Evolutionary conservation across 1,284 basidiomycete species (phyloP).

Genomic region (Phenoliferia sp.): DNA sequence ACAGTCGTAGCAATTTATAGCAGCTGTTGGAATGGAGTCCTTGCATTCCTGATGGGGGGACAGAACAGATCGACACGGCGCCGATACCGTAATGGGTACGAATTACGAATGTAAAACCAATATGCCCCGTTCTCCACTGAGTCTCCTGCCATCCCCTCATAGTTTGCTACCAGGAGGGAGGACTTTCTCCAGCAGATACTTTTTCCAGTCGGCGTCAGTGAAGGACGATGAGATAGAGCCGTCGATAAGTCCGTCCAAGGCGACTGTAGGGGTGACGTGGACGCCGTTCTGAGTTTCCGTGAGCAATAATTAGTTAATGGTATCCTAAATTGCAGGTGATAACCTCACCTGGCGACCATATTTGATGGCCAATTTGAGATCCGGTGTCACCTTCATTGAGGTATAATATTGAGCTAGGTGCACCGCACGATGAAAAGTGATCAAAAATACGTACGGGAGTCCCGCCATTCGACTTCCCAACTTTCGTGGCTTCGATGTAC

Average conservation of each 20-base stretch:
- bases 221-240: conserved; percentile 76
- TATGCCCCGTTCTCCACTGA: too few relatives aligned
- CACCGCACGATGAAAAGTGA: too few relatives aligned
- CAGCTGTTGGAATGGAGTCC: too few relatives aligned
- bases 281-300: background rate
- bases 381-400: background rate
- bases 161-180: background rate
- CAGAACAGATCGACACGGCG: too few relatives aligned
- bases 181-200: conserved; percentile 68
- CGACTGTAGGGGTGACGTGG: conserved; percentile 45
- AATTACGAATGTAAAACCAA: too few relatives aligned
- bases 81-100: too few relatives aligned
- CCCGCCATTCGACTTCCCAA: conserved; percentile 41
- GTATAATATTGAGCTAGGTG: background rate
- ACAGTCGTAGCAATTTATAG: too few relatives aligned
- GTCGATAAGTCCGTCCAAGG: conserved; percentile 61
- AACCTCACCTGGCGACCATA: conserved; percentile 14
- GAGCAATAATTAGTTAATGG: background rate
- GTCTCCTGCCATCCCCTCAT: too few relatives aligned
- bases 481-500: conserved; percentile 38
- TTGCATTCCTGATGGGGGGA: too few relatives aligned
- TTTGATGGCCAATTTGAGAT: conserved; percentile 29
- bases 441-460: conserved; percentile 32
- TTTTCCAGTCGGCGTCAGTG: conserved; percentile 76
- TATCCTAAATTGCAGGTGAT: background rate